Base-by-base conservation (phyloP, 805 yeast species). In the Saccharomycopsis synnaedendra region DNA sequence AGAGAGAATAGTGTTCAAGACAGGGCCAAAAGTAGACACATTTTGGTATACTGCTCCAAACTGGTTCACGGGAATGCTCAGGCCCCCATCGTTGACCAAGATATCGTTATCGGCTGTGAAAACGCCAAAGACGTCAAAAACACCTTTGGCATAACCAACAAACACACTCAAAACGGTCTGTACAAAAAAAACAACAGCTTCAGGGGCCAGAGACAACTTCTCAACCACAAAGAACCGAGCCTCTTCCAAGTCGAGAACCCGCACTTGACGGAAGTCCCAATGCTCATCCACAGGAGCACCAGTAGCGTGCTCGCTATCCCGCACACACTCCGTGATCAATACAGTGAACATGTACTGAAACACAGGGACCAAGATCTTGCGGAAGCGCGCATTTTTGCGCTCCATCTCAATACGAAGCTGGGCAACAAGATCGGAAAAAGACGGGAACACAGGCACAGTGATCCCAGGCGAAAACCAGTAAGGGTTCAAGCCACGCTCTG, bases 401-500 rank as follows among this genome's bases (percentile, higher is more conserved):
- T 58, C 58, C 1, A 67, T 41, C 19, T 64, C 64, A 0, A 54
- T 46, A 0, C 64, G 43, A 38, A 76, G 48, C 1, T 57, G 50
- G 1, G 46, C 39, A 4, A 74, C 64, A 53, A 74, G 64, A 0
- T 64, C 64, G 1, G 56, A 47, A 53, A 84, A 82, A 0, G 59
- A 48, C 1, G 96, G 95, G 52, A 86, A 80, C 11, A 56, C 54
- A 1, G 69, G 61, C 0, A 56, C 58, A 7, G 68, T 64, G 5
- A 56, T 54, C 7, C 2, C 19, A 19, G 19, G 19, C 19, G 19
- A 19, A 19, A 19, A 19, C 86, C 89, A 82, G 60, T 83, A 76
- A 0, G 96, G 96, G 60, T 87, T 80, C 32, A 90, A 64, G 0
- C 97, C 97, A 53, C 76, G 78, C 19, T 19, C 19, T 19, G 19